Base-by-base conservation (phyloP, 441 rosid genomes). In the Daphne laureola region DNA sequence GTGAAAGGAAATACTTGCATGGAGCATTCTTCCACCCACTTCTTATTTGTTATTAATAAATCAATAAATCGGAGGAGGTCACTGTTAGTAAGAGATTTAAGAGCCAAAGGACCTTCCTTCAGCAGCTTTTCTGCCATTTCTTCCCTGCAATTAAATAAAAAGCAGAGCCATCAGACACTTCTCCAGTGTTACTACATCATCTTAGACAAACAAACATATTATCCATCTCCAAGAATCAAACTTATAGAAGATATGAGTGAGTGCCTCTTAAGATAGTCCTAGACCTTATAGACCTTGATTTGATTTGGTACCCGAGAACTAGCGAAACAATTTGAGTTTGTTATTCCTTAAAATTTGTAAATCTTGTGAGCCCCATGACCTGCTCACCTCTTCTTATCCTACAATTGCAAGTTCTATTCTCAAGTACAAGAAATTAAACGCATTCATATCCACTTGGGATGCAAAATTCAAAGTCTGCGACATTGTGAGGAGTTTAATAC, bases 11-110 rank as follows among this genome's bases (percentile, higher is more conserved):
- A 53, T 7, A 53, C 47, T 50, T 69, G 63, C 35, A 78, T 76
- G 53, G 75, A 71, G 46, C 57, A 58, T 69, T 90, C 90, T 70
- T 76, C 75, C 16, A 82, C 62, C 80, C 84, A 79, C 69, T 80
- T 80, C 75, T 78, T 80, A 63, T 75, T 78, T 3, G 64, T 61
- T 58, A 80, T 76, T 67, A 85, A 52, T 45, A 80, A 26, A 66
- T 73, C 76, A 7, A 80, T 75, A 59, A 93, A 71, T 26, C 60
- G 67, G 67, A 79, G 79, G 21, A 74, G 73, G 63, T 75, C 80
- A 18, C 52, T 38, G 51, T 74, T 71, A 8, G 46, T 15, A 46
- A 82, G 68, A 18, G 77, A 67, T 69, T 69, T 74, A 47, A 82
- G 83, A 48, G 51, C 62, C 50, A 59, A 61, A 59, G 84, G 97